These are phyloP conservation scores for Wallacemonas sp. DNA, from an alignment of 208 protist genomes.

Conservation along the genomic window DNA sequence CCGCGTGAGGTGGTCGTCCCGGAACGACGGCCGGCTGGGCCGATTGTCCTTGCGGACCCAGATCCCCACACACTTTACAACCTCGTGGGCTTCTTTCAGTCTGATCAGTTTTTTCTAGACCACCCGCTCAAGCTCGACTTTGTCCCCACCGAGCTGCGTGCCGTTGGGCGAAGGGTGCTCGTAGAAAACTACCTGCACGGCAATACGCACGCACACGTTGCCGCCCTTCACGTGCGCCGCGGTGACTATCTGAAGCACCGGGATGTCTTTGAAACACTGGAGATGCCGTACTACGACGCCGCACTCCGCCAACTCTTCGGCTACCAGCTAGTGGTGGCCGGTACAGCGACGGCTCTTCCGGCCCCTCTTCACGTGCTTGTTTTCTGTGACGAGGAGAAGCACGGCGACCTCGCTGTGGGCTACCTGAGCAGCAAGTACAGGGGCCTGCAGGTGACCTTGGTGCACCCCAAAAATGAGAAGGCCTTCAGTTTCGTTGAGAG, in stretches of 20 bases:
- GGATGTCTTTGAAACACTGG: slow-evolving; percentile 72
- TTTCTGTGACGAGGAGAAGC: slow-evolving; percentile 71
- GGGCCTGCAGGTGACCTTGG: slow-evolving; percentile 45
- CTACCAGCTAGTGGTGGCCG: slow-evolving; percentile 23
- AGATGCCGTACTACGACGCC: slow-evolving; percentile 65
- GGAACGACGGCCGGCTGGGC: slow-evolving; percentile 50
- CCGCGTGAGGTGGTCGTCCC: slow-evolving; percentile 39
- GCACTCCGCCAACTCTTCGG: slow-evolving; percentile 72
- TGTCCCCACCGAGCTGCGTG: slow-evolving; percentile 29
- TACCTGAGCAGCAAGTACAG: slow-evolving; percentile 58
- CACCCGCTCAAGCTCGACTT: slow-evolving; percentile 29
- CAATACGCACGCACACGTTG: slow-evolving; percentile 18
- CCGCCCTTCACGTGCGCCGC: slow-evolving; percentile 75
- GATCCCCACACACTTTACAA: slow-evolving; percentile 28
- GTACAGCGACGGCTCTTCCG: background rate
- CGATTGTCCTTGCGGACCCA: slow-evolving; percentile 21
- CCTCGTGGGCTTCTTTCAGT: slow-evolving; percentile 87
- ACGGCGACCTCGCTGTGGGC: slow-evolving; percentile 44
- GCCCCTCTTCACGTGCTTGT: slow-evolving; percentile 42
- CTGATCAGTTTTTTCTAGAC: slow-evolving; percentile 64
- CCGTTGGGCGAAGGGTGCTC: slow-evolving; percentile 6
- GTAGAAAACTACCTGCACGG: slow-evolving; percentile 25
- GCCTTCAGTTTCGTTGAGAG: background rate
- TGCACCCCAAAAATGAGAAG: slow-evolving; percentile 29
- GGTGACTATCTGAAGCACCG: slow-evolving; percentile 73